Evolutionary conservation across 352 stramenopile genomes (phyloP).

Genomic region (Phytophthora macrochlamydospora): DNA sequence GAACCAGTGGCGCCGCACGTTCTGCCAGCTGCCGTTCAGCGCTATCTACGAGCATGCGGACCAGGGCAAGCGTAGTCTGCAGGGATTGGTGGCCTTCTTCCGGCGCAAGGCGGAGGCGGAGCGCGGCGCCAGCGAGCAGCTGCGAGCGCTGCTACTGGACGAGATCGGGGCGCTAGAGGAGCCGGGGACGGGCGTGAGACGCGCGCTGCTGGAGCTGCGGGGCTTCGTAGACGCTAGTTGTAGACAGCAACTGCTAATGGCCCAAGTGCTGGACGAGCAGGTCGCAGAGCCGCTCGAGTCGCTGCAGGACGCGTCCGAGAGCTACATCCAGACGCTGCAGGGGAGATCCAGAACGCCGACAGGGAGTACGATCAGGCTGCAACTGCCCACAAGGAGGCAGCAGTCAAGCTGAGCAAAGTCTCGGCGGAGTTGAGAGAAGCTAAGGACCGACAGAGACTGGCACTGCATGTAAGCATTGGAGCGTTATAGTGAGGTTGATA

Average conservation of each 20-base stretch:
- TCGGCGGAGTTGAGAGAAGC: slow-evolving; percentile 59
- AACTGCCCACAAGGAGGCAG: slow-evolving; percentile 45
- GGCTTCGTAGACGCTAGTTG: slow-evolving; percentile 65
- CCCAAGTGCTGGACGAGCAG: slow-evolving; percentile 83
- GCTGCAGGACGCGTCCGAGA: slow-evolving; percentile 74
- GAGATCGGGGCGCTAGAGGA: slow-evolving; percentile 75
- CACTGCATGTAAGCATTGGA: slow-evolving; percentile 58
- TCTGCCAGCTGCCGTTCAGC: slow-evolving; percentile 84
- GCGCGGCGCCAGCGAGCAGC: slow-evolving; percentile 60
- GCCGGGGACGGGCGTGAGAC: slow-evolving; percentile 61
- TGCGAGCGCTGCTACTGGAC: slow-evolving; percentile 52
- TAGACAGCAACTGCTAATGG: slow-evolving; percentile 74
- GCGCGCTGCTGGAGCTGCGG: slow-evolving; percentile 64
- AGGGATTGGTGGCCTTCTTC: slow-evolving; percentile 77
- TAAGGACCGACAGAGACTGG: slow-evolving; percentile 59
- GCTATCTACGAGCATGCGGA: slow-evolving; percentile 85
- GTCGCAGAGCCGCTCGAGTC: slow-evolving; percentile 78
- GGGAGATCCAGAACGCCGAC: slow-evolving; percentile 81
- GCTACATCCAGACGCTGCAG: slow-evolving; percentile 81
- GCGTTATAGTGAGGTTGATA: not conserved
- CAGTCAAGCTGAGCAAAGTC: slow-evolving; percentile 36
- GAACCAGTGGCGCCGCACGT: slow-evolving; percentile 88
- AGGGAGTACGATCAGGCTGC: slow-evolving; percentile 64
- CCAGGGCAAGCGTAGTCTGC: slow-evolving; percentile 75
- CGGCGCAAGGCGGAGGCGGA: slow-evolving; percentile 68